These are phyloP conservation scores for Aureobasidium zeae DNA, from an alignment of 2,329 filamentous ascomycete genomes.

Conservation along the genomic window DNA sequence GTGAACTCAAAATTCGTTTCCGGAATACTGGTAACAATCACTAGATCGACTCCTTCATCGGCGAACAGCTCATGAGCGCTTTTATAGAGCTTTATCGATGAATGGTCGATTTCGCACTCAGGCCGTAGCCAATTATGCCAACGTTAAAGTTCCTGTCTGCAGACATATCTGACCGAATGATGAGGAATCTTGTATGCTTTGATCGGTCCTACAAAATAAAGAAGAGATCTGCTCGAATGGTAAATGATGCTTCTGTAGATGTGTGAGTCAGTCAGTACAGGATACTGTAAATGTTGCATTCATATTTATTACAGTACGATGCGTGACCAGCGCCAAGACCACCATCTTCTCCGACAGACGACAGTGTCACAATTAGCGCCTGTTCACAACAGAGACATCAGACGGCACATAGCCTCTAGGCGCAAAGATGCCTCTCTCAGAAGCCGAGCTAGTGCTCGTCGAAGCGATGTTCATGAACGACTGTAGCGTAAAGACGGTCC, in stretches of 20 bases:
- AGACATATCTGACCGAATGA: no score
- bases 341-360: no score
- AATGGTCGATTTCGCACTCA: slow-evolving; percentile 65
- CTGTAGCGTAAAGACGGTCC: neutral
- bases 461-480: slow-evolving; percentile 14
- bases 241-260: no score
- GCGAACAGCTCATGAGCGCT: slow-evolving; percentile 53
- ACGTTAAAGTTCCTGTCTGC: slow-evolving; percentile 40
- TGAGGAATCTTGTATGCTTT: no score
- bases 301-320: no score
- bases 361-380: no score
- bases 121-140: slow-evolving; percentile 51
- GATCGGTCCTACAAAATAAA: no score
- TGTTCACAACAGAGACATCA: no score
- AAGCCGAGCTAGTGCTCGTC: slow-evolving; percentile 6
- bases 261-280: no score
- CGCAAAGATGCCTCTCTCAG: slow-evolving; percentile 2
- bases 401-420: neutral
- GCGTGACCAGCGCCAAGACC: no score
- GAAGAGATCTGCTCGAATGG: no score
- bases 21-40: slow-evolving; percentile 63
- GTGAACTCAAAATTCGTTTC: slow-evolving; percentile 59
- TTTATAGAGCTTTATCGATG: slow-evolving; percentile 54
- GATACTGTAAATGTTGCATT: no score
- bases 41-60: slow-evolving; percentile 57